Base-by-base conservation (phyloP, 768 basidiomycete genomes). In the Paxillus rubicundulus region DNA sequence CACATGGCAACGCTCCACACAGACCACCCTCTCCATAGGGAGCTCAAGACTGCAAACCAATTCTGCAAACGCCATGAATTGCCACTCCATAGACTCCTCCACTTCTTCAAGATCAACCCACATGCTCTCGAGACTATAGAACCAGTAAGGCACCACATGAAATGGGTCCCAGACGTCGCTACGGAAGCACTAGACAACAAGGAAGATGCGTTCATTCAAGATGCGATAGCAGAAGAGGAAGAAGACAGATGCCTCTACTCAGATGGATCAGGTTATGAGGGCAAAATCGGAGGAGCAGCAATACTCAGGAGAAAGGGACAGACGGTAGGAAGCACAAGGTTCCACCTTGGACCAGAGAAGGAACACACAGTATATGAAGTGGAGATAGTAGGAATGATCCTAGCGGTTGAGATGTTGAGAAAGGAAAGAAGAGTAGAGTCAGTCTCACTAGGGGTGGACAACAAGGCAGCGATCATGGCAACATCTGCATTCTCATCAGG, bases 251-350 rank as follows among this genome's bases (percentile, higher is more conserved):
- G 12, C 12, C 36, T 71, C 0, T 72, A 66, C 54, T 58, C 67
- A 5, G 70, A 71, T 33, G 68, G 70, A 8, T 71, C 66, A 12
- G 62, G 56, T 2, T 30, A 58, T 13, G 50, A 64, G 5, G 58
- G 65, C 2, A 51, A 52, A 9, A 58, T 71, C 5, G 69, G 71
- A 2, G 69, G 63, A 9, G 60, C 64, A 13, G 71, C 67, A 18
- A 63, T 70, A 3, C 50, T 69, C 9, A 50, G 53, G 34, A 33
- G 38, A 8, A 37, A 46, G 0, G 63, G 56, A 8, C 9, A 13
- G 30, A 16, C 20, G 16, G 24, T 7, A n/a, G 44, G 42, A 14
- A 36, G 44, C 3, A 39, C 67, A 9, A 46, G 53, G 14, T 53
- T 54, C 18, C 42, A 64, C 16, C 59, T 74, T 2, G 67, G 69